Conservation (phyloP, 495 filamentous ascomycete species). For the Annulohypoxylon maeteangense region DNA sequence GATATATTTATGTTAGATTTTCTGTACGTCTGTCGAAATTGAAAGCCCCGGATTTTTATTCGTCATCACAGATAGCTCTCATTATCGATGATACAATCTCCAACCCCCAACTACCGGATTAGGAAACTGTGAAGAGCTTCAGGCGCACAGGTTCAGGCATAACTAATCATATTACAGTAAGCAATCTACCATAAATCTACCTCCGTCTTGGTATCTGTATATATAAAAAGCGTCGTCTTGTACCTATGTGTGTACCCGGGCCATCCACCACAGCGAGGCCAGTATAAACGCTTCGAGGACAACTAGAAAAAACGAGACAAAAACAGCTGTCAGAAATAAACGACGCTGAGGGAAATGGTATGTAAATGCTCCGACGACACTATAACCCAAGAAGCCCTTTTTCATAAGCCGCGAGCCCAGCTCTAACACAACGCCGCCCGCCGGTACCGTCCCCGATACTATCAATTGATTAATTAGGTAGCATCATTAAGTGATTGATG, state of each 20-base stretch:
- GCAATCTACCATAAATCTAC: slow-evolving; percentile 30
- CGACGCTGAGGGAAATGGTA: slow-evolving; percentile 26
- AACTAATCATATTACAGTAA: slow-evolving; percentile 37
- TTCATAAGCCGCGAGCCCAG: slow-evolving; percentile 32
- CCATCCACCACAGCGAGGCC: slow-evolving; percentile 6
- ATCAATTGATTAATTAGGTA: slow-evolving; percentile 22
- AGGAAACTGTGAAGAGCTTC: slow-evolving; percentile 7
- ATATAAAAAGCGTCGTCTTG: neutral
- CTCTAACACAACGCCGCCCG: slow-evolving; percentile 36
- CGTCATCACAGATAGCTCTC: neutral
- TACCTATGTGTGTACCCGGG: neutral
- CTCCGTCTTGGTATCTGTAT: slow-evolving; percentile 24
- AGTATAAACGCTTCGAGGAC: neutral
- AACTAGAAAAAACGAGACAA: neutral
- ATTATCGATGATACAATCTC: neutral
- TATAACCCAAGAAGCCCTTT: slow-evolving; percentile 5
- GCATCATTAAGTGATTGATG: slow-evolving; percentile 20
- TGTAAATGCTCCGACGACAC: slow-evolving; percentile 20
- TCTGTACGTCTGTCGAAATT: no score
- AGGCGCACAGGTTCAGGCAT: neutral
- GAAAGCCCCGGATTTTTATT: neutral
- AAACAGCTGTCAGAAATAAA: neutral
- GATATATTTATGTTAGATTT: no score
- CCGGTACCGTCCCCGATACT: slow-evolving; percentile 41
- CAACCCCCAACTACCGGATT: slow-evolving; percentile 5